These are phyloP conservation scores for Truncatella angustata DNA, from an alignment of 2,329 filamentous ascomycete species.

Conservation along the genomic window DNA sequence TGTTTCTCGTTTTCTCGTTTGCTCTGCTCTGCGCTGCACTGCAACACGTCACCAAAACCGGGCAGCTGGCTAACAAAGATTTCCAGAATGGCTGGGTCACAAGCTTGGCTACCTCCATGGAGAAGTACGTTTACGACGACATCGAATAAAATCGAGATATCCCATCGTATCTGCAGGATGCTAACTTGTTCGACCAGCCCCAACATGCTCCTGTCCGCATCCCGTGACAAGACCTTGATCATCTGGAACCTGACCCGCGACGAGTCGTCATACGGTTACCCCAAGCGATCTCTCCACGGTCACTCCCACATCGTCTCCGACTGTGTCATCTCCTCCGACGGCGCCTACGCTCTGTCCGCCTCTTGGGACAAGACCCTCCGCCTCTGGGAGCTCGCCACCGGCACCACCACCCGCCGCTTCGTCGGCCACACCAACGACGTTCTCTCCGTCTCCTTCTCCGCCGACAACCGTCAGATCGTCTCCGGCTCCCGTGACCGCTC, in stretches of 20 bases:
- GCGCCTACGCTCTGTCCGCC: constrained; percentile 96
- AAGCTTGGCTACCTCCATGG: constrained; percentile 94
- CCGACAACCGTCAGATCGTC: constrained; percentile 99
- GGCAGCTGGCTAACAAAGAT: constrained; percentile 23
- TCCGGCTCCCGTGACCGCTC: constrained; percentile 96
- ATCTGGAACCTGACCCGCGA: constrained; percentile 99
- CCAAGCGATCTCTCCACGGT: constrained; percentile 97
- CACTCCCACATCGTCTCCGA: constrained; percentile 99
- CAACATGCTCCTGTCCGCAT: constrained; percentile 98
- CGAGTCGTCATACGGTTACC: constrained; percentile 97
- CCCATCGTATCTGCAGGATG: constrained; percentile 12
- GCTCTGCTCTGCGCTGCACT: too few species aligned
- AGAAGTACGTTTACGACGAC: constrained; percentile 82
- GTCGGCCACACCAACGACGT: constrained; percentile 99
- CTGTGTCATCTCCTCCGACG: constrained; percentile 99
- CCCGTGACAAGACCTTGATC: constrained; percentile 98
- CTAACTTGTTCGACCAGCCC: constrained; percentile 57
- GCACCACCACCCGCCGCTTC: constrained; percentile 95
- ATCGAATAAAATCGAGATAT: constrained; percentile 10
- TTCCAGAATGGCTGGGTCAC: constrained; percentile 93
- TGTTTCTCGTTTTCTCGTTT: too few species aligned
- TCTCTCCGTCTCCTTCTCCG: constrained; percentile 99
- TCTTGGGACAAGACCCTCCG: constrained; percentile 99
- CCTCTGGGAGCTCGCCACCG: constrained; percentile 97
- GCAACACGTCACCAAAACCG: too few species aligned